Percentiles rank a stretch among this genome's conserved stretches.
These are phyloP conservation scores for Zygosaccharomyces pseudorouxii DNA, from an alignment of 805 yeast species.

Conservation along the genomic window DNA sequence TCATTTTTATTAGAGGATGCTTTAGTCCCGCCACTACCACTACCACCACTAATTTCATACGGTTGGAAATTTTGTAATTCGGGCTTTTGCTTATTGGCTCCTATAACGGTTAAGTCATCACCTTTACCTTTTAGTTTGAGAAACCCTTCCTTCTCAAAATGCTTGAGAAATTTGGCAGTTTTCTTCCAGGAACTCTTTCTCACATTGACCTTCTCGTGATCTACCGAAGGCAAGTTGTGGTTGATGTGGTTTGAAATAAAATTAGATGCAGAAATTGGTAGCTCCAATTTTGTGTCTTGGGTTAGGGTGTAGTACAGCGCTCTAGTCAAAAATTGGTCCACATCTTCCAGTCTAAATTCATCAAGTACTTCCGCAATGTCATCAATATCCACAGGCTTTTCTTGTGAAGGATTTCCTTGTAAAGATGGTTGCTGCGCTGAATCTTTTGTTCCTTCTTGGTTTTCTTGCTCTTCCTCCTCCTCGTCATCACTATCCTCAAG, in stretches of 20 bases:
- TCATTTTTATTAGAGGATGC: constrained; percentile 1
- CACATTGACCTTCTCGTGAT: constrained; percentile 48
- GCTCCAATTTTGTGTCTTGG: constrained; percentile 43
- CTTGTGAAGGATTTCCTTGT: constrained; percentile 14
- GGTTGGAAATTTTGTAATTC: constrained; percentile 59
- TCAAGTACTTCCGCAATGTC: constrained; percentile 38
- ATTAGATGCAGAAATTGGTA: constrained; percentile 69
- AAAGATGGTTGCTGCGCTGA: constrained; percentile 10
- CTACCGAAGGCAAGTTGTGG: constrained; percentile 69
- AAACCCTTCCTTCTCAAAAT: constrained; percentile 73
- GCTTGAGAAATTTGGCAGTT: constrained; percentile 75
- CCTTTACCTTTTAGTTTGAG: constrained; percentile 77
- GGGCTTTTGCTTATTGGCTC: constrained; percentile 45
- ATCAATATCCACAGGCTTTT: constrained; percentile 11
- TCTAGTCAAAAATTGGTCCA: constrained; percentile 69
- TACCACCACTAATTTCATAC: constrained; percentile 42
- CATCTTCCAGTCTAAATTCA: constrained; percentile 51
- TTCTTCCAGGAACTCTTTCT: constrained; percentile 89
- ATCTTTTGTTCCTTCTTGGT: constrained; percentile 8
- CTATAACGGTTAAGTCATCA: constrained; percentile 62
- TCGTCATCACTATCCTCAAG: constrained; percentile 15
- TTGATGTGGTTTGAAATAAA: constrained; percentile 69
- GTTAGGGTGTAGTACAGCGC: constrained; percentile 69
- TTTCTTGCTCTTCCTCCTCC: constrained; percentile 1
- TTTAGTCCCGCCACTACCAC: constrained; percentile 6